Percentiles rank a stretch among this genome's conserved stretches.
phyloP scores from a whole-genome alignment of 2,329 filamentous ascomycete genomes.

The Cladophialophora psammophila region DNA sequence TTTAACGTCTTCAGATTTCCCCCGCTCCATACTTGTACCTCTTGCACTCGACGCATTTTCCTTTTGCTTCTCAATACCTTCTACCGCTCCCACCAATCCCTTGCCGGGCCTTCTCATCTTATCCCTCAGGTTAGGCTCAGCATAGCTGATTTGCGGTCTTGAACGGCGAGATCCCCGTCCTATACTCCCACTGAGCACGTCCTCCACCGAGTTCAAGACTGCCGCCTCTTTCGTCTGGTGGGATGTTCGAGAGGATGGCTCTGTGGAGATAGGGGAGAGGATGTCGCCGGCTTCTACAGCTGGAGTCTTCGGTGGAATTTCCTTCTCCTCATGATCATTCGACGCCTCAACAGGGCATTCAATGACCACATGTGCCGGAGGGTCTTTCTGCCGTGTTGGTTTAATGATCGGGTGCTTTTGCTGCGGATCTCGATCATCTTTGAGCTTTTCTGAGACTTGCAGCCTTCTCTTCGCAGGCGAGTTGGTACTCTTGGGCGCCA shows the following conservation, averaged over 20 bases:
- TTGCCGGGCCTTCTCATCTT: conserved; percentile 86
- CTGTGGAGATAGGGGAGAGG: conserved; percentile 39
- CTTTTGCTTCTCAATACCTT: conserved; percentile 58
- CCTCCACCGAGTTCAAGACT: conserved; percentile 39
- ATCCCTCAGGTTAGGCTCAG: conserved; percentile 78
- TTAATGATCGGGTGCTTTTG: conserved; percentile 1
- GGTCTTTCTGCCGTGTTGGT: conserved; percentile 16
- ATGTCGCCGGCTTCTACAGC: conserved; percentile 29
- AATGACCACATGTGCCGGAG: conserved; percentile 14
- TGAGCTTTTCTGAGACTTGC: conserved; percentile 29
- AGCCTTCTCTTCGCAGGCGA: conserved; percentile 39
- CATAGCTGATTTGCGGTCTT: conserved; percentile 76
- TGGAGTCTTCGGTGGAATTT: conserved; percentile 39
- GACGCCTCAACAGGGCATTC: conserved; percentile 5
- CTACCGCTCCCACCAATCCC: conserved; percentile 76
- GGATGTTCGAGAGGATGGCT: conserved; percentile 34
- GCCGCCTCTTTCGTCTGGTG: conserved; percentile 35
- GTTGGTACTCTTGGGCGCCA: conserved; percentile 41
- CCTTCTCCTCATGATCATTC: conserved; percentile 14
- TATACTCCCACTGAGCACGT: conserved; percentile 53
- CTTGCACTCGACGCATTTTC: conserved; percentile 44
- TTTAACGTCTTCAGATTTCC: conserved; percentile 29
- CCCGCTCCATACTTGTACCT: conserved; percentile 32
- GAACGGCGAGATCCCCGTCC: conserved; percentile 72
- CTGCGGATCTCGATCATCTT: conserved; percentile 22